Evolutionary conservation across 208 protist species (phyloP).

Genomic region (Strigomonas culicis): DNA sequence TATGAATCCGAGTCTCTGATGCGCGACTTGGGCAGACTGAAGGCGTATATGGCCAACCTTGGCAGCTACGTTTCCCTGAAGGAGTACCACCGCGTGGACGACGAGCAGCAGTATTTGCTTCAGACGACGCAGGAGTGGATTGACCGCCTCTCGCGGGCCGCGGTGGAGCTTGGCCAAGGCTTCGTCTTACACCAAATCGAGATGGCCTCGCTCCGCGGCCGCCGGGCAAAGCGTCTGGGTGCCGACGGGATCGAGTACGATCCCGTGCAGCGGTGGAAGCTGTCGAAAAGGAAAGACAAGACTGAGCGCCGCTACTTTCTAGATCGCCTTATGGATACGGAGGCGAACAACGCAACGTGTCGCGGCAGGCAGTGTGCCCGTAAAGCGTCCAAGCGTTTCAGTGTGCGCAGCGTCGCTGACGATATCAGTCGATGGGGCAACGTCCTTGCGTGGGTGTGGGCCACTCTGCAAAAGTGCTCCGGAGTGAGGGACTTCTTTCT

Average conservation of each 20-base stretch:
- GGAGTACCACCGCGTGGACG: background rate
- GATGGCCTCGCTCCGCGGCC: slow-evolving; percentile 38
- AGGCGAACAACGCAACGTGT: no score
- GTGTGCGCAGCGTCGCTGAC: background rate
- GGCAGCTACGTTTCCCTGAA: slow-evolving; percentile 5
- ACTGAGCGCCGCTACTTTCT: background rate
- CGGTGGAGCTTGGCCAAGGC: slow-evolving; percentile 37
- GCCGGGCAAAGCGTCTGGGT: slow-evolving; percentile 33
- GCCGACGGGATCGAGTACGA: slow-evolving; percentile 17
- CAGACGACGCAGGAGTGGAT: slow-evolving; percentile 23
- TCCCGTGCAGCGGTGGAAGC: background rate
- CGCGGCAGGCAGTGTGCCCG: background rate
- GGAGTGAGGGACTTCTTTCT: no score
- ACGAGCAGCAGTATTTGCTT: background rate
- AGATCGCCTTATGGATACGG: no score
- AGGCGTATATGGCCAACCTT: slow-evolving; percentile 2
- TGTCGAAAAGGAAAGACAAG: background rate
- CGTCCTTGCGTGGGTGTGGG: background rate
- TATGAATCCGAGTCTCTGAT: background rate
- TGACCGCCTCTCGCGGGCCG: slow-evolving; percentile 25
- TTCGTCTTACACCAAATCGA: slow-evolving; percentile 57
- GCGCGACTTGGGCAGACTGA: background rate
- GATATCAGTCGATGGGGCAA: background rate
- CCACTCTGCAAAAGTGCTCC: no score
- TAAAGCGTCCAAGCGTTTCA: background rate